phyloP scores from a whole-genome alignment of 2,329 filamentous ascomycete species.

The Metarhizium anisopliae region DNA sequence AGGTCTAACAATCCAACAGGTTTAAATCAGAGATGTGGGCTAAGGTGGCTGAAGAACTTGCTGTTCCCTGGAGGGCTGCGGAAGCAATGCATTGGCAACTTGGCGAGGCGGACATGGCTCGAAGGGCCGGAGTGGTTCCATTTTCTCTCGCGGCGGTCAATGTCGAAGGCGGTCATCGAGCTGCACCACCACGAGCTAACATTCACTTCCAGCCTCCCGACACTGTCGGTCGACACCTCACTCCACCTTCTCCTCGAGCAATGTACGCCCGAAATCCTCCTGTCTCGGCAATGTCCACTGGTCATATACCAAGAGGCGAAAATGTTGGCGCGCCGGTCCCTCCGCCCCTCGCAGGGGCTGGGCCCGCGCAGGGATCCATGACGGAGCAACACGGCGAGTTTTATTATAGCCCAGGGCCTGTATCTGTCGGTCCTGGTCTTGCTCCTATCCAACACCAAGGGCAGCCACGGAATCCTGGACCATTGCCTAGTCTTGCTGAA shows the following conservation, averaged over 20 bases:
- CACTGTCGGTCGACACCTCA: constrained; percentile 32
- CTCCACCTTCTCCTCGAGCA: constrained; percentile 30
- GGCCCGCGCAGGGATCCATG: constrained; percentile 16
- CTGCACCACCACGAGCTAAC: constrained; percentile 28
- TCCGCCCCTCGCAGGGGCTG: constrained; percentile 16
- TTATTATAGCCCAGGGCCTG: constrained; percentile 28
- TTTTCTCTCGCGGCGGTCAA: constrained; percentile 61
- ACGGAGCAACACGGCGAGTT: constrained; percentile 18
- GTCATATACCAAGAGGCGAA: constrained; percentile 20
- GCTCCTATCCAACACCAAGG: constrained; percentile 43
- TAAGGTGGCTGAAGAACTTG: constrained; percentile 90
- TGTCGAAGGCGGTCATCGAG: constrained; percentile 31
- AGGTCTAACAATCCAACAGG: constrained; percentile 36
- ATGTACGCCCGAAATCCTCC: constrained; percentile 30
- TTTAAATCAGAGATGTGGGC: constrained; percentile 99
- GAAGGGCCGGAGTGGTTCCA: constrained; percentile 79
- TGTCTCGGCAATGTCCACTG: constrained; percentile 21
- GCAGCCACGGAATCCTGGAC: constrained; percentile 29
- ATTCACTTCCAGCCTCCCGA: constrained; percentile 39
- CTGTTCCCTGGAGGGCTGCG: constrained; percentile 86
- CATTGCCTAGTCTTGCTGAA: constrained; percentile 53
- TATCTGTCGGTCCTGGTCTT: constrained; percentile 36
- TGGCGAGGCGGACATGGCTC: constrained; percentile 87
- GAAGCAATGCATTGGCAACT: constrained; percentile 99
- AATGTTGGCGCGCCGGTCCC: constrained; percentile 20